Base-by-base conservation (phyloP, 2,329 filamentous ascomycete genomes). In the Ophiostoma ulmi region DNA sequence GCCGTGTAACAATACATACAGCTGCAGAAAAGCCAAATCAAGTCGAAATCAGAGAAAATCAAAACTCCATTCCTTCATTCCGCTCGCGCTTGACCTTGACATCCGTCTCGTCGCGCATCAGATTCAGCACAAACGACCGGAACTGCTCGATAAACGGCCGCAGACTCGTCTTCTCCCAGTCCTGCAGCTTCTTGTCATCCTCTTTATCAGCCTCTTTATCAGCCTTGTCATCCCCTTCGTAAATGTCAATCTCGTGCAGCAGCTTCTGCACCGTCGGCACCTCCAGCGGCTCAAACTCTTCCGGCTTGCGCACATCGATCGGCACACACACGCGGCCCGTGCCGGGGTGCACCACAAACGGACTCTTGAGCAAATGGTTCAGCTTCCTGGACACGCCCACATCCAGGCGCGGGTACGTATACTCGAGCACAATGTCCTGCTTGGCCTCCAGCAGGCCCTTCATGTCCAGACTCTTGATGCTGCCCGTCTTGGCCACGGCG, bases 301-400 rank as follows among this genome's bases (percentile, higher is more conserved):
- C 92, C 0, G 94, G 85, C 5, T 81, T 84, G 48, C 83, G 82
- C 0, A 88, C 86, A 78, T 98, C 92, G 76, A 99, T 98, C 1
- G 95, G 95, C 69, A 99, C 95, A 82, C 95, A 99, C 7, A 99
- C 92, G 70, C 94, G 84, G 0, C 95, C 94, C 0, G 95, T 99
- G 22, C 93, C 93, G 0, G 95, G 95, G 78, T 99, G 95, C 52
- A 99, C 90, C 72, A 97, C 94, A 77, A 99, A 99, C 0, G 95
- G 95, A 73, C 90, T 94, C 79, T 99, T 99, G 75, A 99, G 89
- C 85, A 99, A 88, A 85, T 99, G 95, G 82, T 97, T 98, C 71
- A 97, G 88, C 79, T 97, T 97, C 84, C 98, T 98, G 78, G 91
- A 95, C 78, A 99, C 95, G 80, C 97, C 93, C 73, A 95, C 94